Base-by-base conservation (phyloP, 2,329 filamentous ascomycete species). In the Sordariomycetes sp. region DNA sequence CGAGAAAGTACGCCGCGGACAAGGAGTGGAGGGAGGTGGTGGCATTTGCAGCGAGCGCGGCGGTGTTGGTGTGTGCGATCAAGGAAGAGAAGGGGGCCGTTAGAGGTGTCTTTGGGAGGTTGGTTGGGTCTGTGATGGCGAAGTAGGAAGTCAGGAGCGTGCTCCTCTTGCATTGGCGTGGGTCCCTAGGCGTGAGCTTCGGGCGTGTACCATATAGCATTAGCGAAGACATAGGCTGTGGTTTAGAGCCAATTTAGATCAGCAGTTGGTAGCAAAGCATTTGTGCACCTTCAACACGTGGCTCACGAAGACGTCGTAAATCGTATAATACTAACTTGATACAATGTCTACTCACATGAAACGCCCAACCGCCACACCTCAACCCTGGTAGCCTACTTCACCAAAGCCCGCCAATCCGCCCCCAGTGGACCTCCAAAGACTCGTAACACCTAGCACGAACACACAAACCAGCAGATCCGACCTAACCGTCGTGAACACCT, bases 391-490 rank as follows among this genome's bases (percentile, higher is more conserved):
- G 13, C 15, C n/a, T 17, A 45, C 39, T 17, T 3, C n/a, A 5
- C 2, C 22, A 20, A 24, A 50, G 45, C n/a, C n/a, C 39, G 15
- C 39, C n/a, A 7, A 17, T 6, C 7, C 45, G 2, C 10, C 45
- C 20, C 20, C 2, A 24, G 20, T 10, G 8, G 45, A 50, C 55
- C 55, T 56, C 55, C 55, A 56, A 20, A 56, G 55, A 15, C 36
- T 13, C 28, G 55, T 45, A 35, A 77, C 74, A 13, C 86, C 87
- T 61, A 92, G 68, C 55, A 91, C 85, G 69, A 91, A 92, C 10
- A 91, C 78, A 59, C 87, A 82, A 1, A 87, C 81, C 73, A 90
- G 74, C n/a, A 87, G 82, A 68, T 92, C 87, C 35, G 77, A 77
- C 65, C 85, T 78, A 25, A 91, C 81, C 4, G 86, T 89, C 57